phyloP scores from a whole-genome alignment of 345 rosid genomes.

The Salix caprea region DNA sequence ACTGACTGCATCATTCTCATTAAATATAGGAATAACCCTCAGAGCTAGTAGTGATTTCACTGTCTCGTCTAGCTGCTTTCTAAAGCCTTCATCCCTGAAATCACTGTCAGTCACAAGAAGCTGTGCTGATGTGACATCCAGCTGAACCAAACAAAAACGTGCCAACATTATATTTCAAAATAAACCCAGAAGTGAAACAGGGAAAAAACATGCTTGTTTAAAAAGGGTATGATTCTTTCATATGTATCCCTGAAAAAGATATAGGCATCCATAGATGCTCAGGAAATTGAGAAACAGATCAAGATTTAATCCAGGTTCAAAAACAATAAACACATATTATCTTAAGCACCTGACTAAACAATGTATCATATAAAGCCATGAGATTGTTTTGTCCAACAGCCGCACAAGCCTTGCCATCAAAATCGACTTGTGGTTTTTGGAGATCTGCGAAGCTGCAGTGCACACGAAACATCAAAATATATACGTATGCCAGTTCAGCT shows the following conservation, averaged over 20 bases:
- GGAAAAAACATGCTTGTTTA: background rate
- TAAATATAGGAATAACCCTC: slow-evolving; percentile 84
- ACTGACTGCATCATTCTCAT: slow-evolving; percentile 98
- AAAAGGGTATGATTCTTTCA: background rate
- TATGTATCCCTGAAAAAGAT: background rate
- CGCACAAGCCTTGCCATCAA: slow-evolving; percentile 98
- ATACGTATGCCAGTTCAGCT: background rate
- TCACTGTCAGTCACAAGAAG: slow-evolving; percentile 91
- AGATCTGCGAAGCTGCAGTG: slow-evolving; percentile 82
- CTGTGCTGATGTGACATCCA: slow-evolving; percentile 95
- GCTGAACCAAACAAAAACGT: slow-evolving; percentile 40
- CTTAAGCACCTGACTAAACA: slow-evolving; percentile 59
- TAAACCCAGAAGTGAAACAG: background rate
- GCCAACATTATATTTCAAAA: slow-evolving; percentile 8
- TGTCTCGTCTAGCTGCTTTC: slow-evolving; percentile 79
- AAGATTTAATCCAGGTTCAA: background rate
- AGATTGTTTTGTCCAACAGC: slow-evolving; percentile 98
- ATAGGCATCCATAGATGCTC: background rate
- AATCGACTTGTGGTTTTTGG: slow-evolving; percentile 84
- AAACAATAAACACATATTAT: background rate
- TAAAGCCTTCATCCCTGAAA: slow-evolving; percentile 71
- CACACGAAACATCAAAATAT: background rate
- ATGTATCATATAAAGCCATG: slow-evolving; percentile 89
- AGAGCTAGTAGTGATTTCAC: slow-evolving; percentile 58
- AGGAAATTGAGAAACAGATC: background rate